Percentiles rank a stretch among this genome's conserved stretches.
These are phyloP conservation scores for Ophiostoma populinum DNA, from an alignment of 2,329 filamentous ascomycete genomes.

Conservation along the genomic window DNA sequence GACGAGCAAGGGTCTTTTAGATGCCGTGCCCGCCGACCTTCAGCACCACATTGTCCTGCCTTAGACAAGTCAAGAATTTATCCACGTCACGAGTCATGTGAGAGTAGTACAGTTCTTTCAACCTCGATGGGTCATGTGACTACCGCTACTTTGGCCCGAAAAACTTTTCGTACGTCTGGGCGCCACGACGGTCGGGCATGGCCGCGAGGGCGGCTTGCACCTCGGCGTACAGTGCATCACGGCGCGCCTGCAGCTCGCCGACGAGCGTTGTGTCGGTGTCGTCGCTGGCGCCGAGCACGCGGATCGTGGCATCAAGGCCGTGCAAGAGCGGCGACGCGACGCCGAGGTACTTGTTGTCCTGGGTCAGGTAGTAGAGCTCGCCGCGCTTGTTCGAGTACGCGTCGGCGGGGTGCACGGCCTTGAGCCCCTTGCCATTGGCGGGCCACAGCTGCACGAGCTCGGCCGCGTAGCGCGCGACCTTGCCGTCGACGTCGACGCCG, in stretches of 20 bases:
- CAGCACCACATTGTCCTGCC: conserved; percentile 90
- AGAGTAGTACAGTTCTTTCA: too few species aligned
- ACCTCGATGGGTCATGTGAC: too few species aligned
- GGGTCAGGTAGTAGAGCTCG: conserved; percentile 18
- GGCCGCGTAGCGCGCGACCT: conserved; percentile 16
- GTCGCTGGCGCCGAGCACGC: conserved; percentile 19
- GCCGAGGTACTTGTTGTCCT: conserved; percentile 20
- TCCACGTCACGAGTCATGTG: neutral
- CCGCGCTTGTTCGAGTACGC: conserved; percentile 14
- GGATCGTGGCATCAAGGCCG: conserved; percentile 27
- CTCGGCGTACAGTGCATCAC: conserved; percentile 16
- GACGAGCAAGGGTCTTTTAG: conserved; percentile 64
- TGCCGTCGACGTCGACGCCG: conserved; percentile 17
- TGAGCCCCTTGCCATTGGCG: conserved; percentile 18
- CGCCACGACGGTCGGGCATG: conserved; percentile 10
- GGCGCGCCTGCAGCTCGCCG: conserved; percentile 22
- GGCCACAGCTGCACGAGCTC: conserved; percentile 26
- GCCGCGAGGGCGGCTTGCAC: conserved; percentile 12
- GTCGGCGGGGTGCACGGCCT: conserved; percentile 19
- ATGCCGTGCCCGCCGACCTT: conserved; percentile 66
- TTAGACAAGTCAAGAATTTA: conserved; percentile 20
- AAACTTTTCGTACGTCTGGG: conserved; percentile 17
- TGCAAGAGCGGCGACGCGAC: conserved; percentile 22
- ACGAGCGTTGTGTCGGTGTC: conserved; percentile 15
- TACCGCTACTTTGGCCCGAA: conserved; percentile 13